Evolutionary conservation across 805 yeast species (phyloP), one percentile per base, ranked within the genome.

Genomic region (Yarrowia hollandica): DNA sequence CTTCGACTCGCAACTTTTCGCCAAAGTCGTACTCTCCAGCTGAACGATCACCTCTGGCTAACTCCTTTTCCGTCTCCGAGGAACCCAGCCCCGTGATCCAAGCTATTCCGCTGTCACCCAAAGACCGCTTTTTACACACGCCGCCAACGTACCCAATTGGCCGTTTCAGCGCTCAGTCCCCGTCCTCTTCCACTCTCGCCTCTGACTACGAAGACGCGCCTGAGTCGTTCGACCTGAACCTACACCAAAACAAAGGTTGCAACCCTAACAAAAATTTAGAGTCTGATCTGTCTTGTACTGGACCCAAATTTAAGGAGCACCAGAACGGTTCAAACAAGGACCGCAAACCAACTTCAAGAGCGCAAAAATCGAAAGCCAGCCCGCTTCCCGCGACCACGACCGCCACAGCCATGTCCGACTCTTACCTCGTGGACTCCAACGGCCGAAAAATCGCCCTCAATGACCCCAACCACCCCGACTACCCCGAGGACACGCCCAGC

Each of bases 191-290:
- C 21, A n/a, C 52, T 12, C 54, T 35, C 34, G 59, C 52, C 35
- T 54, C 52, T 52, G 52, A 50, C 57, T 33, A 50, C 41, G 22
- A 50, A 18, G 48, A 50, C 57, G 57, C 48, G 22, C 31, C 48
- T 52, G 48, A 33, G 46, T 35, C 41, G 16, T 50, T 33, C 30
- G 48, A 50, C 34, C 25, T 44, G 34, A 28, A 30, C 52, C 52
- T 44, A 19, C 52, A 28, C 35, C n/a, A n/a, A n/a, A 41, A 41
- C 48, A 44, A 44, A 21, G 34, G 35, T 30, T 11, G 26, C 52
- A 44, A 44, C 52, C 28, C 52, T 44, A 44, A 44, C 52, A 44
- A 44, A 44, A 44, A 42, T 12, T 42, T 44, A 44, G 52, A 44
- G 35, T 44, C 52, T 28, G 52, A 44, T 44, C 52, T n/a, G 35